Conservation (phyloP, 1,139 yeast genomes). For the Chernovozyma aurita region DNA sequence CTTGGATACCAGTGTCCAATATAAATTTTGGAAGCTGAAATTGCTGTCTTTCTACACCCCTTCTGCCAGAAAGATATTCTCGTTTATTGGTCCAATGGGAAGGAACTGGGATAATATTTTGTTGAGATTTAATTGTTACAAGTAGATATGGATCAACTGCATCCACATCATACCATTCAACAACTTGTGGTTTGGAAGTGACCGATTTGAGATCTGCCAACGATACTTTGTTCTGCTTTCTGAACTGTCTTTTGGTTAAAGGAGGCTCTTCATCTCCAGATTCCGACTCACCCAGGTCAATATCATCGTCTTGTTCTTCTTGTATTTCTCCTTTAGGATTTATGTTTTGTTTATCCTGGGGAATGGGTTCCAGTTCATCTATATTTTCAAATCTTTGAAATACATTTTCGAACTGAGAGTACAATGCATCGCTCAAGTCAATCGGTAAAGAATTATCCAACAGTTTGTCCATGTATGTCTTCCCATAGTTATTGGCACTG, state of each 20-base stretch:
- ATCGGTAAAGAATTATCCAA: neutral
- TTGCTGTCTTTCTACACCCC: conserved; percentile 68
- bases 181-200: conserved; percentile 61
- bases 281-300: conserved; percentile 4
- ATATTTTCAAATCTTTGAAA: conserved; percentile 35
- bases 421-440: conserved; percentile 27
- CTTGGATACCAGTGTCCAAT: conserved; percentile 79
- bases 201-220: conserved; percentile 64
- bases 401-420: conserved; percentile 37
- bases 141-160: conserved; percentile 72
- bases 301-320: conserved; percentile 27
- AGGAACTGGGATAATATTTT: conserved; percentile 76
- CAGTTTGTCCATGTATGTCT: no score
- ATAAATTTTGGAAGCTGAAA: conserved; percentile 79
- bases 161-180: conserved; percentile 87
- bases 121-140: conserved; percentile 59
- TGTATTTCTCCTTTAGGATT: conserved; percentile 22
- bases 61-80: conserved; percentile 69
- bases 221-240: conserved; percentile 54
- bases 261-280: conserved; percentile 7
- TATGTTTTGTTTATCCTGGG: neutral
- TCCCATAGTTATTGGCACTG: neutral
- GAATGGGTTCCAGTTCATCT: neutral
- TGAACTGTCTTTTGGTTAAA: conserved; percentile 39
- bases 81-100: conserved; percentile 78